Conservation (phyloP, 2,329 filamentous ascomycete genomes). For the Colletotrichum graminicola region DNA sequence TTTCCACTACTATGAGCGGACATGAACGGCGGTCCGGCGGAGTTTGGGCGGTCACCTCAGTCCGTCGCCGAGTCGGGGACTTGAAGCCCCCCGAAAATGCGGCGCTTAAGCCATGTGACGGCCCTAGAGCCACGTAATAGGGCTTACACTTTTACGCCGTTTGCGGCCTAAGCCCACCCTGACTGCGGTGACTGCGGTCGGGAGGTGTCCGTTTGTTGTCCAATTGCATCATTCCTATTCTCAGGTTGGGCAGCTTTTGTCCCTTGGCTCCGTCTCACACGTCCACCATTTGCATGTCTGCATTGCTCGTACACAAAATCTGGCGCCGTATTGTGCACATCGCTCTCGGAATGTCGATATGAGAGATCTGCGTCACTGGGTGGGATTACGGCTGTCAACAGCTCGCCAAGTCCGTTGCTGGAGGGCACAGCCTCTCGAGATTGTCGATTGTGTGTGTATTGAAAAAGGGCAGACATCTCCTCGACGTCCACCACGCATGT, state of each 20-base stretch:
- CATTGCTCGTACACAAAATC: slow-evolving; percentile 7
- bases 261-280: background rate
- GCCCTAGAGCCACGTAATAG: background rate
- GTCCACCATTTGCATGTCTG: slow-evolving; percentile 23
- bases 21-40: slow-evolving; percentile 26
- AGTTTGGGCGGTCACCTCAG: slow-evolving; percentile 13
- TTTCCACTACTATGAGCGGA: slow-evolving; percentile 8
- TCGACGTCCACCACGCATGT: background rate
- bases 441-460: background rate
- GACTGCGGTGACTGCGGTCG: slow-evolving; percentile 11
- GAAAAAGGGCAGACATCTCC: background rate
- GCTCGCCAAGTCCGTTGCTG: slow-evolving; percentile 2
- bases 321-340: too few species aligned
- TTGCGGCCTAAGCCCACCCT: background rate
- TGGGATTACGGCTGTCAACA: slow-evolving; percentile 17
- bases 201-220: background rate
- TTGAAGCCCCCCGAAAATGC: slow-evolving; percentile 20
- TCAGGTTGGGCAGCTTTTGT: background rate
- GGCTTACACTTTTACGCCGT: background rate
- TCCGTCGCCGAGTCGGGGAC: slow-evolving; percentile 22
- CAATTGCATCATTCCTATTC: slow-evolving; percentile 31
- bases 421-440: background rate
- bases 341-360: background rate
- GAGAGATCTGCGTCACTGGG: slow-evolving; percentile 21
- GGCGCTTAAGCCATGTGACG: slow-evolving; percentile 14